A percentile compares a stretch with the other conserved stretches of the same genome.
These are phyloP conservation scores for Epichloe brachyelytri DNA, from an alignment of 2,329 filamentous ascomycete genomes.

Conservation along the genomic window DNA sequence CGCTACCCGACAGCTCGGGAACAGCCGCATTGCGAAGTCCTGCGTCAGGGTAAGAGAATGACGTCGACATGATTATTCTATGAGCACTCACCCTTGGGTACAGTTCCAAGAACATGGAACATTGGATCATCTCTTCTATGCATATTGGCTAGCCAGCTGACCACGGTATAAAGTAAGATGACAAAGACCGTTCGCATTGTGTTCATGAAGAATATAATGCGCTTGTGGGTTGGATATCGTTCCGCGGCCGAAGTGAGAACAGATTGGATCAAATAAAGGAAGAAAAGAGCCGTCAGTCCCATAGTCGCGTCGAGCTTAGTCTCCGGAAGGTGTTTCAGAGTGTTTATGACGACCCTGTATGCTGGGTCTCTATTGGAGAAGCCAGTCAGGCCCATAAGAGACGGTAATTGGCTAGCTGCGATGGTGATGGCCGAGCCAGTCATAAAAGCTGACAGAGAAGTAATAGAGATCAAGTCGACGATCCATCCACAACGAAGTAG, in stretches of 20 bases:
- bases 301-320: slow-evolving; percentile 71
- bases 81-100: slow-evolving; percentile 50
- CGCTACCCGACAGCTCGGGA: slow-evolving; percentile 50
- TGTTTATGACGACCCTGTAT: slow-evolving; percentile 74
- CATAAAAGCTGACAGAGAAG: slow-evolving; percentile 90
- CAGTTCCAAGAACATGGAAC: slow-evolving; percentile 61
- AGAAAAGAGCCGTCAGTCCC: slow-evolving; percentile 65
- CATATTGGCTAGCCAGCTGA: slow-evolving; percentile 76
- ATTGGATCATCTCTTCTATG: slow-evolving; percentile 47
- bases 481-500: slow-evolving; percentile 75
- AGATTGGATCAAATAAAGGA: slow-evolving; percentile 66
- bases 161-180: slow-evolving; percentile 81
- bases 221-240: slow-evolving; percentile 55
- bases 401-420: slow-evolving; percentile 67
- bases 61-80: too few species aligned
- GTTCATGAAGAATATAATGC: slow-evolving; percentile 77
- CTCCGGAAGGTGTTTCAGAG: slow-evolving; percentile 54
- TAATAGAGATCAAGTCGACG: slow-evolving; percentile 83
- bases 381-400: slow-evolving; percentile 64
- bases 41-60: slow-evolving; percentile 5
- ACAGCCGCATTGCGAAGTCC: slow-evolving; percentile 71
- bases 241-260: slow-evolving; percentile 53
- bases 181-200: slow-evolving; percentile 86
- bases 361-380: slow-evolving; percentile 67
- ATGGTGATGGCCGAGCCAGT: slow-evolving; percentile 91